phyloP scores from a whole-genome alignment of 345 rosid genomes.

The Orychophragmus violaceus region DNA sequence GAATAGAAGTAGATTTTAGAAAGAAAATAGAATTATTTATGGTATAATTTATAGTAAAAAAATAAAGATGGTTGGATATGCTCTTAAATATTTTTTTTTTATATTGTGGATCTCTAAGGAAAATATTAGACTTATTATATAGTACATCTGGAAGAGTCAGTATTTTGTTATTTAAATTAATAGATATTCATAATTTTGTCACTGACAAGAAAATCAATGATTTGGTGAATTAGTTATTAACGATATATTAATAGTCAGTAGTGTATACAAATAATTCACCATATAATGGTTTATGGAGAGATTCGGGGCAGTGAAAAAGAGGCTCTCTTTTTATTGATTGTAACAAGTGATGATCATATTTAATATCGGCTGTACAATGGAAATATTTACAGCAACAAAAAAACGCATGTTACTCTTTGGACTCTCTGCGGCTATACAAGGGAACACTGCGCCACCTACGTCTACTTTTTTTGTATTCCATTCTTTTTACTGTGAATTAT shows the following conservation, averaged over 20 bases:
- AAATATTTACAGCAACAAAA: not conserved
- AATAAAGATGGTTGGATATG: too few relatives aligned
- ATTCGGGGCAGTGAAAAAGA: constrained; percentile 56
- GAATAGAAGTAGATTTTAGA: too few relatives aligned
- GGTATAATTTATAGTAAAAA: too few relatives aligned
- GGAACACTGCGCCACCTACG: constrained; percentile 64
- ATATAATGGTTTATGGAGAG: constrained; percentile 30
- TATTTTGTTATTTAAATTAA: not conserved
- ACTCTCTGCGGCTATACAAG: constrained; percentile 36
- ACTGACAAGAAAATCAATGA: not conserved
- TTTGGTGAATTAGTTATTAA: not conserved
- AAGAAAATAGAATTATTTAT: too few relatives aligned
- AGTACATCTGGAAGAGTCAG: not conserved
- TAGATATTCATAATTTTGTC: not conserved
- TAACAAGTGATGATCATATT: constrained; percentile 19
- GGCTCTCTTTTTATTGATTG: constrained; percentile 37
- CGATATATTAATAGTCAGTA: not conserved
- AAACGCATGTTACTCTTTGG: constrained; percentile 29
- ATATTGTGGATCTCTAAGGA: not conserved
- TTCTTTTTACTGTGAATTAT: constrained; percentile 13
- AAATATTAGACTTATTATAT: not conserved
- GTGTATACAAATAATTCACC: constrained; percentile 16
- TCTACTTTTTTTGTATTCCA: constrained; percentile 24
- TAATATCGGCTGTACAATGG: constrained; percentile 8
- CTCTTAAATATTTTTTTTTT: not conserved